Evolutionary conservation across 1,284 basidiomycete genomes (phyloP).

Genomic region (Amylostereum chailletii): DNA sequence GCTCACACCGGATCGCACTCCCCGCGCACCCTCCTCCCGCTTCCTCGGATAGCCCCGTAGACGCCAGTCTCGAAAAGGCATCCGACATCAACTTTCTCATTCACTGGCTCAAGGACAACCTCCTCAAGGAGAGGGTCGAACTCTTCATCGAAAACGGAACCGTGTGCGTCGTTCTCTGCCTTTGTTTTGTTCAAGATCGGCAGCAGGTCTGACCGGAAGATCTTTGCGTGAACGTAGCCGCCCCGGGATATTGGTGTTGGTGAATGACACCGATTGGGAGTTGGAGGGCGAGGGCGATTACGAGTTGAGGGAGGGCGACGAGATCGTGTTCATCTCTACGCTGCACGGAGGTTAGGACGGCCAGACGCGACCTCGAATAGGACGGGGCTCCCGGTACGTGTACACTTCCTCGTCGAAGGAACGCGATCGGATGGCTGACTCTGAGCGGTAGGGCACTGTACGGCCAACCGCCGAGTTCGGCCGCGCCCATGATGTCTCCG

Average conservation of each 20-base stretch:
- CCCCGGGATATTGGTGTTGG: constrained; percentile 90
- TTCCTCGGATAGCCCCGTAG: constrained; percentile 11
- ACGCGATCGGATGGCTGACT: too few relatives aligned
- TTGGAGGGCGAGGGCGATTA: constrained; percentile 93
- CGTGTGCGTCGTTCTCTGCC: constrained; percentile 54
- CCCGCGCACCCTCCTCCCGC: constrained; percentile 34
- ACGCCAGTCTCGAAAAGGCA: constrained; percentile 26
- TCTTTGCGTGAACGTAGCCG: constrained; percentile 56
- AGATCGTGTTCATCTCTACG: constrained; percentile 94
- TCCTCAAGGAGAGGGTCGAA: constrained; percentile 81
- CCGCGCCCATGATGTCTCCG: too few relatives aligned
- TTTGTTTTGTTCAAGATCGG: neutral
- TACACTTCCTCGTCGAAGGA: too few relatives aligned
- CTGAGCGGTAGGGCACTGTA: too few relatives aligned
- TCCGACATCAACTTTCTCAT: constrained; percentile 74
- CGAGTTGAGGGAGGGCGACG: constrained; percentile 71
- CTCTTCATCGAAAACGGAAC: constrained; percentile 85
- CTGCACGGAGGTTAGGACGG: constrained; percentile 70
- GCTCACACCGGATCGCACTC: constrained; percentile 51
- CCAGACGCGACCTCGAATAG: neutral
- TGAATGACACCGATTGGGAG: constrained; percentile 98
- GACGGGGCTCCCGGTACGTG: too few relatives aligned
- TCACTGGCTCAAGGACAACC: constrained; percentile 67
- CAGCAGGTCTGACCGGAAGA: neutral
- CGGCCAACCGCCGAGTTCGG: too few relatives aligned